These are phyloP conservation scores for Geranium brycei DNA, from an alignment of 345 rosid species.

Conservation along the genomic window DNA sequence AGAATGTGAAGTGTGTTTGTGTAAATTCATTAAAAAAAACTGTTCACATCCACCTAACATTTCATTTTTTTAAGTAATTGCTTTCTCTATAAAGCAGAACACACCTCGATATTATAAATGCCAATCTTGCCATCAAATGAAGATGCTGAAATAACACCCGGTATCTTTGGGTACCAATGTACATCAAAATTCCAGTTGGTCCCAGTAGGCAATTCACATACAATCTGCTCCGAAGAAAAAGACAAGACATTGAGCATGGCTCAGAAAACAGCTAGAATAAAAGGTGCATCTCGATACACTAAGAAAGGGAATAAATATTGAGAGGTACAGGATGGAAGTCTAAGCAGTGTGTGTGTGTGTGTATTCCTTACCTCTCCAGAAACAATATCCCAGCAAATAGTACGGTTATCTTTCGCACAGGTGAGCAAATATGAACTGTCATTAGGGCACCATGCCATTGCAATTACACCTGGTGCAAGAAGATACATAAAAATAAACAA, in stretches of 20 bases:
- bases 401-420: constrained; percentile 93
- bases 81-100: constrained; percentile 2
- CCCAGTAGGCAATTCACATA: constrained; percentile 83
- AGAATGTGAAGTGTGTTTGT: background rate
- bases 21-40: too few relatives aligned
- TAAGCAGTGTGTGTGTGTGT: constrained; percentile 3
- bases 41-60: background rate
- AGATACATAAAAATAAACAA: background rate
- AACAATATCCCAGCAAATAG: constrained; percentile 92
- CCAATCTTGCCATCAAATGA: constrained; percentile 97
- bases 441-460: constrained; percentile 97
- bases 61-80: background rate
- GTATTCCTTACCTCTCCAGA: constrained; percentile 59
- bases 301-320: background rate
- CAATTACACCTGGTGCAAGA: constrained; percentile 69
- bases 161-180: constrained; percentile 94
- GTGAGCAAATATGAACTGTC: constrained; percentile 92
- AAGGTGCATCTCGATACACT: background rate
- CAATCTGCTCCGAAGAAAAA: constrained; percentile 38
- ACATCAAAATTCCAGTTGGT: constrained; percentile 97
- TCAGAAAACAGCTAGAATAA: background rate
- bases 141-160: constrained; percentile 93
- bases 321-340: background rate
- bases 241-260: background rate
- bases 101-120: constrained; percentile 89